Evolutionary conservation across 257 asterid species (phyloP).

Genomic region (Penstemon newberryi): DNA sequence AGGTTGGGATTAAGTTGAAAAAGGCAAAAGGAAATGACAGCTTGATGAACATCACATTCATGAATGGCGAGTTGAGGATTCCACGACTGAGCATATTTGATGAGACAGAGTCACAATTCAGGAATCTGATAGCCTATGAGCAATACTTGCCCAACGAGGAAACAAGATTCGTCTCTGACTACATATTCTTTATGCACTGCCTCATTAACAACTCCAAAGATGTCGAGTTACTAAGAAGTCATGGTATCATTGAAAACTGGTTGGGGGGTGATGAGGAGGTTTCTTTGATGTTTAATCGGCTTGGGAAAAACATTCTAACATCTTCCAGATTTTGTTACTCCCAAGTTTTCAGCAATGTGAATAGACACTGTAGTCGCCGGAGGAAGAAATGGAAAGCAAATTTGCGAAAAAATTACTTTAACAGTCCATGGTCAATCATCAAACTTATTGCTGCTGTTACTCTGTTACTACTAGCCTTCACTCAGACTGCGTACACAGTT

Average conservation of each 20-base stretch:
- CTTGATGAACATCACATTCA: conserved; percentile 7
- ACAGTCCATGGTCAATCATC: conserved; percentile 18
- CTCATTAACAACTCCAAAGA: conserved; percentile 7
- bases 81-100: conserved; percentile 19
- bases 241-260: conserved; percentile 11
- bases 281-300: conserved; percentile 1
- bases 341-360: conserved; percentile 1
- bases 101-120: conserved; percentile 21
- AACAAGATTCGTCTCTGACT: conserved; percentile 4
- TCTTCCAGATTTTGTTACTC: conserved; percentile 16
- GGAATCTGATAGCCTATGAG: conserved; percentile 26
- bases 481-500: neutral
- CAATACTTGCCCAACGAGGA: conserved; percentile 16
- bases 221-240: conserved; percentile 1
- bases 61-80: neutral
- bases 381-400: conserved; percentile 15
- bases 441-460: conserved; percentile 12
- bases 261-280: conserved; percentile 21
- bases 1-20: conserved; percentile 8
- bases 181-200: conserved; percentile 13
- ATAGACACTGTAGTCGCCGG: neutral
- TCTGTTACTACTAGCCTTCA: neutral
- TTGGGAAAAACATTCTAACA: conserved; percentile 10
- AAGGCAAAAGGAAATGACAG: neutral
- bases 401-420: conserved; percentile 14